Percentiles rank a stretch among this genome's conserved stretches.
phyloP scores from a whole-genome alignment of 1,139 yeast species.

The Kurtzmaniella quercitrusa region DNA sequence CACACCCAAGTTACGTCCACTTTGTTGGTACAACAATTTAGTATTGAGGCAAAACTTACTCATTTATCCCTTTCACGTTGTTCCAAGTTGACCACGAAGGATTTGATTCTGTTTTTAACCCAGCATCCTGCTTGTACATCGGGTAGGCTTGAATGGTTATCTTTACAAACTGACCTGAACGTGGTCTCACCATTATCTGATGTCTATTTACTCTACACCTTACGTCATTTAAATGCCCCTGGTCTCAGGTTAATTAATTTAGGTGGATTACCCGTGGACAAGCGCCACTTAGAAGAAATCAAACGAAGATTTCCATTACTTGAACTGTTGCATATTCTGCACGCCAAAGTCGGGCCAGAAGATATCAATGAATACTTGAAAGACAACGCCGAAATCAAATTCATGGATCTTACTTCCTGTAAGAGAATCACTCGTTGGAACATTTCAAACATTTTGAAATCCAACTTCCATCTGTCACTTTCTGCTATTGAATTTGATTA shows the following conservation, averaged over 20 bases:
- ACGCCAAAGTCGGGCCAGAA: constrained; percentile 47
- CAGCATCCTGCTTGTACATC: constrained; percentile 66
- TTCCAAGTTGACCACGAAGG: constrained; percentile 70
- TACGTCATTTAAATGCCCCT: constrained; percentile 52
- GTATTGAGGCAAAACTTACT: constrained; percentile 56
- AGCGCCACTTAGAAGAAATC: constrained; percentile 50
- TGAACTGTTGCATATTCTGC: constrained; percentile 61
- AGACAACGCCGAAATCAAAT: constrained; percentile 21
- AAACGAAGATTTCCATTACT: constrained; percentile 51
- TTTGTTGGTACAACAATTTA: constrained; percentile 43
- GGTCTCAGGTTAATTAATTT: constrained; percentile 57
- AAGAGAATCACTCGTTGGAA: constrained; percentile 27
- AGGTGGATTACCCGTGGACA: constrained; percentile 70
- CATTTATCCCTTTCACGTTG: constrained; percentile 81
- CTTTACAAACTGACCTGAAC: constrained; percentile 68
- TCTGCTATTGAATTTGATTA: constrained; percentile 40
- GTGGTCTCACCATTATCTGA: constrained; percentile 61
- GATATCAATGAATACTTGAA: constrained; percentile 48
- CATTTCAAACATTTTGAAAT: constrained; percentile 24
- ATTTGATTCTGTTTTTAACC: constrained; percentile 65
- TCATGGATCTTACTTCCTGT: constrained; percentile 39
- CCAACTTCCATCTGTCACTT: constrained; percentile 24
- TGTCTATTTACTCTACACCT: constrained; percentile 53
- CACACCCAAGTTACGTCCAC: constrained; percentile 73
- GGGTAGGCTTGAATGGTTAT: constrained; percentile 67